Evolutionary conservation across 1,139 yeast genomes (phyloP).

Genomic region (Geotrichum carabidarum): DNA sequence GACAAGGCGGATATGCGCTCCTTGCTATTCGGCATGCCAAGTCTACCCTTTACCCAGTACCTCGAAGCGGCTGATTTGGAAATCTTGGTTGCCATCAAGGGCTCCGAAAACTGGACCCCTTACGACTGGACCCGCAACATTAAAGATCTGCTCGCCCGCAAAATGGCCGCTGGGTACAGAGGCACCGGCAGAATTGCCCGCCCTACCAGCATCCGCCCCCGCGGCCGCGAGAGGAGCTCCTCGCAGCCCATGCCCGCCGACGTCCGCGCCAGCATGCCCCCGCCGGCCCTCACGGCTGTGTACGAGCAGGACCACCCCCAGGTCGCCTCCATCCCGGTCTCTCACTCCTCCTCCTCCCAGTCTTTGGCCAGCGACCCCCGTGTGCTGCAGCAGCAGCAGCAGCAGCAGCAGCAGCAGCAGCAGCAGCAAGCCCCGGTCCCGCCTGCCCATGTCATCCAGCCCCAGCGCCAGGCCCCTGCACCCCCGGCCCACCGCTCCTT

Average conservation of each 20-base stretch:
- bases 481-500: constrained; percentile 2
- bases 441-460: background rate
- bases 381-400: constrained; percentile 11
- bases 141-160: constrained; percentile 57
- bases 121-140: constrained; percentile 65
- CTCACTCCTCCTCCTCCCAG: background rate
- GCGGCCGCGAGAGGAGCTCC: constrained; percentile 7
- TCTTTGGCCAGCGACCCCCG: background rate
- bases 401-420: too few relatives aligned
- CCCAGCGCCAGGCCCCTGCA: background rate
- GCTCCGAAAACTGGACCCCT: constrained; percentile 55
- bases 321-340: background rate
- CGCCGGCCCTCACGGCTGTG: constrained; percentile 3
- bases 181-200: constrained; percentile 57
- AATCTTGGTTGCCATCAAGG: constrained; percentile 41
- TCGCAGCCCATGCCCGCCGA: constrained; percentile 12
- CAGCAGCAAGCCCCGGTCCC: constrained; percentile 12
- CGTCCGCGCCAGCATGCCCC: constrained; percentile 2
- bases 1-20: constrained; percentile 77
- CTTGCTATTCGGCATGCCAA: constrained; percentile 83
- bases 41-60: constrained; percentile 82
- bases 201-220: constrained; percentile 6
- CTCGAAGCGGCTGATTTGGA: constrained; percentile 55
- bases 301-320: constrained; percentile 6
- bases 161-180: constrained; percentile 66